Base-by-base conservation (phyloP, 1,284 basidiomycete species). In the Paramarasmius palmivorus region DNA sequence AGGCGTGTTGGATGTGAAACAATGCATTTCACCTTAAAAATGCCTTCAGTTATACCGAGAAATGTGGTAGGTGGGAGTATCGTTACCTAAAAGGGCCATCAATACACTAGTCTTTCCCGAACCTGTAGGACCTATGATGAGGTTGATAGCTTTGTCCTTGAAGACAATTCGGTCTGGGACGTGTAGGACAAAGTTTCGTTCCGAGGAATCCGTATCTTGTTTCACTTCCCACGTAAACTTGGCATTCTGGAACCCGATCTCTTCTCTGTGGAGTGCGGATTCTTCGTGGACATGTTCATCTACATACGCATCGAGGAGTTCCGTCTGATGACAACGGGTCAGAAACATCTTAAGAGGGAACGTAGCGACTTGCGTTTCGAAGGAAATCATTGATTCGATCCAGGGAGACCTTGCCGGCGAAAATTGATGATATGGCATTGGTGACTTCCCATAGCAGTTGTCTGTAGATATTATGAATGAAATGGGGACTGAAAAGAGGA, bases 71-170 rank as follows among this genome's bases (percentile, higher is more conserved):
- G n/a, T n/a, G n/a, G n/a, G n/a, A n/a, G n/a, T n/a, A n/a, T n/a
- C n/a, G n/a, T 86, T 80, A 20, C 79, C 73, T 67, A 84, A 69
- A 6, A 85, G 68, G 1, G 83, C 83, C 76, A 84, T 78, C 29
- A 82, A 63, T 9, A 82, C 59, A 1, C 73, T 75, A 4, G 79
- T 79, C 61, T 80, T 80, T 12, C 70, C 69, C 8, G 48, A 50
- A 14, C 73, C 70, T 32, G 78, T 84, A 1, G 83, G 79, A 17
- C 87, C 86, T 38, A 84, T 72, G 47, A 90, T 77, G 34, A 88
- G 66, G 63, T 84, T 87, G 59, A 89, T 70, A 56, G 73, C 68
- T 20, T 79, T 78, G 37, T 69, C 74, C 49, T 77, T 76, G 70
- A 89, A 88, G 2, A 73, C 61, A 1, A 88, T 63, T 55, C 83